These are phyloP conservation scores for Claviceps digitariae DNA, from an alignment of 2,329 filamentous ascomycete genomes.

Conservation along the genomic window DNA sequence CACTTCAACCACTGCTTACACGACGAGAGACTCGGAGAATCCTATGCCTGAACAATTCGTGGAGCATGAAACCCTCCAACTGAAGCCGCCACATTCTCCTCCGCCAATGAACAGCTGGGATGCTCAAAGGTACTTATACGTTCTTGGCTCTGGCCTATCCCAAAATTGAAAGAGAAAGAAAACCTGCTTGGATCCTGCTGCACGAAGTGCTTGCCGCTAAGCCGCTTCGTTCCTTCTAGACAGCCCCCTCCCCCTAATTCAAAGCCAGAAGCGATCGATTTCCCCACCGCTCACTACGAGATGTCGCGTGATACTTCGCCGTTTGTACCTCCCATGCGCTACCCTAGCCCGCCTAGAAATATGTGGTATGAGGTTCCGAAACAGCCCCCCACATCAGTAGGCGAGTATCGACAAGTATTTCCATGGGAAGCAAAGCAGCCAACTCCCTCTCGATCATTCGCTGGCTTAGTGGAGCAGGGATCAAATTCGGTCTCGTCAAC, in stretches of 20 bases:
- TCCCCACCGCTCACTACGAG: constrained; percentile 64
- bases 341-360: constrained; percentile 71
- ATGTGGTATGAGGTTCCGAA: constrained; percentile 82
- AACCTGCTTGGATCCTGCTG: background rate
- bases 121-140: constrained; percentile 35
- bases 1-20: background rate
- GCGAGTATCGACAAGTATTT: constrained; percentile 60
- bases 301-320: constrained; percentile 67
- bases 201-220: constrained; percentile 1
- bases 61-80: background rate
- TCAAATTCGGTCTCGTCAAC: constrained; percentile 13
- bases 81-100: background rate
- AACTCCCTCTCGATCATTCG: constrained; percentile 50
- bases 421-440: constrained; percentile 72
- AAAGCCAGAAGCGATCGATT: constrained; percentile 72
- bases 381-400: constrained; percentile 38
- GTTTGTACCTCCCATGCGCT: constrained; percentile 63
- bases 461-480: constrained; percentile 3
- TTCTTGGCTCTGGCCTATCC: background rate
- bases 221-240: constrained; percentile 23
- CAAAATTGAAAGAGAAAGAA: background rate
- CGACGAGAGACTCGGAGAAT: background rate
- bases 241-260: constrained; percentile 52
- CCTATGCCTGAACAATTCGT: background rate
- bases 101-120: constrained; percentile 31